These are phyloP conservation scores for Podila clonocystis DNA, from an alignment of 192 early-diverging fungal genomes.

Conservation along the genomic window DNA sequence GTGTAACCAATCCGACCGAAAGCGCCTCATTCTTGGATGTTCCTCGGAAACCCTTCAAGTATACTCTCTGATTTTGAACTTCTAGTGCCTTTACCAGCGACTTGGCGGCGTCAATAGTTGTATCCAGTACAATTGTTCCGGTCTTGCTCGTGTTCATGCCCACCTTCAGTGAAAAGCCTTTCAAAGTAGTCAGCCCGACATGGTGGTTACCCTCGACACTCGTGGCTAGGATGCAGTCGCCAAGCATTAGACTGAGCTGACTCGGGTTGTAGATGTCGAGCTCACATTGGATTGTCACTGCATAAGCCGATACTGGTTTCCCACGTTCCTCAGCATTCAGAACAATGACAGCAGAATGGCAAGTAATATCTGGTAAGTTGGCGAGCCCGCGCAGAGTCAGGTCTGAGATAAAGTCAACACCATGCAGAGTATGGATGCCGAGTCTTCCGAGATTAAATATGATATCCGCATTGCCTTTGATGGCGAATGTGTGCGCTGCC, in stretches of 20 bases:
- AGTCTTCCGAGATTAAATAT: constrained; percentile 22
- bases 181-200: constrained; percentile 1
- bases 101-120: constrained; percentile 8
- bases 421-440: constrained; percentile 20
- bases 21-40: constrained; percentile 30
- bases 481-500: constrained; percentile 17
- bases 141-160: constrained; percentile 13
- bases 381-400: constrained; percentile 36
- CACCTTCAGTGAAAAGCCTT: constrained; percentile 10
- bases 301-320: neutral
- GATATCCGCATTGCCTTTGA: constrained; percentile 41
- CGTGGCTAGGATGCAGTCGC: constrained; percentile 6
- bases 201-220: neutral
- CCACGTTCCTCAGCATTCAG: neutral
- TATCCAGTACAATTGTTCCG: constrained; percentile 12
- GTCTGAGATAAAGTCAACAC: constrained; percentile 25
- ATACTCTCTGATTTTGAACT: neutral
- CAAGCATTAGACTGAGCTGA: constrained; percentile 16
- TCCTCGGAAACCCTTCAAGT: constrained; percentile 18
- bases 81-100: constrained; percentile 8
- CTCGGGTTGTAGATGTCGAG: constrained; percentile 26
- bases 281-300: neutral
- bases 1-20: constrained; percentile 5
- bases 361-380: constrained; percentile 19
- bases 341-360: neutral